A percentile compares a stretch with the other conserved stretches of the same genome.
These are phyloP conservation scores for Marchantia polymorpha DNA, from an alignment of 225 moss, liverwort and hornwort species.

Conservation along the genomic window DNA sequence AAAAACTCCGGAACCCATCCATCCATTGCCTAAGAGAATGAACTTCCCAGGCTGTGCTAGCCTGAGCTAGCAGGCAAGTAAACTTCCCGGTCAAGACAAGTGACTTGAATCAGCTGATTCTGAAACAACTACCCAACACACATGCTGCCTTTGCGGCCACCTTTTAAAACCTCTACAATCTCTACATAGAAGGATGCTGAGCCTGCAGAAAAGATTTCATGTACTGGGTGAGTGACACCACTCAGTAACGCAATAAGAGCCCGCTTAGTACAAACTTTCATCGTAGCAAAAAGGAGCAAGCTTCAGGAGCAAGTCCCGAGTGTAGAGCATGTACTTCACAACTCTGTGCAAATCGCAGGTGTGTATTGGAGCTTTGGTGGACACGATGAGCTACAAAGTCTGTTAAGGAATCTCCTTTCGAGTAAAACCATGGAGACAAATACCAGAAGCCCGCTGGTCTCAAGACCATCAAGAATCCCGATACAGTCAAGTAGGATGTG, in stretches of 20 bases:
- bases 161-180: neutral
- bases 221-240: neutral
- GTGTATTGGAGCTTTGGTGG: neutral
- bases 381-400: neutral
- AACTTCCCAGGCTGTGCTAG: neutral
- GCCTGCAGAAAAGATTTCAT: neutral
- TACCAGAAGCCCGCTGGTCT: neutral
- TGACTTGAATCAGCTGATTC: neutral
- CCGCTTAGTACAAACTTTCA: neutral
- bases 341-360: constrained; percentile 2
- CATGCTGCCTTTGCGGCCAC: neutral
- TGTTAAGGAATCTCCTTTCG: neutral
- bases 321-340: neutral
- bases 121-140: neutral
- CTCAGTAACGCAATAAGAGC: neutral
- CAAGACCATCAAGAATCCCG: constrained; percentile 1
- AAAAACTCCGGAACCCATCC: neutral
- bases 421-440: neutral
- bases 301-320: neutral
- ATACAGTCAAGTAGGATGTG: neutral
- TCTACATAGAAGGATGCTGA: neutral
- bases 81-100: neutral
- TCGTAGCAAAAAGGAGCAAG: neutral
- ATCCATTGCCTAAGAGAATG: neutral
- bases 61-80: neutral